Percentiles rank a stretch among this genome's conserved stretches.
These are phyloP conservation scores for Exophiala xenobiotica DNA, from an alignment of 2,329 filamentous ascomycete genomes.

Conservation along the genomic window DNA sequence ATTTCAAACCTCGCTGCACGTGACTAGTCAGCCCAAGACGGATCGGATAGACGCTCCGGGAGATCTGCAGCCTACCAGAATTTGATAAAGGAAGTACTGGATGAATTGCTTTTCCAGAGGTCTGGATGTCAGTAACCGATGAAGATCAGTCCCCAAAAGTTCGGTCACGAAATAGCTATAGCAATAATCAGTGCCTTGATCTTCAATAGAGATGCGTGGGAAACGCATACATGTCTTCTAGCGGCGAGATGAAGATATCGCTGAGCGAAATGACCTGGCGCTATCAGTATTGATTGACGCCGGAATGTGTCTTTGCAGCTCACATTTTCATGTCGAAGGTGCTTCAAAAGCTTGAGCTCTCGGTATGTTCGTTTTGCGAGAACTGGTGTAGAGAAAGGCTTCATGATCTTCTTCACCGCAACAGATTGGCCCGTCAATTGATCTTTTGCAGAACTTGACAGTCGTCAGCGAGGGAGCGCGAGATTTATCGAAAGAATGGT, in stretches of 20 bases:
- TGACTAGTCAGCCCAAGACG: constrained; percentile 16
- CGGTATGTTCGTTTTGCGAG: constrained; percentile 96
- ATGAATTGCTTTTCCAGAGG: constrained; percentile 99
- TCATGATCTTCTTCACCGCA: constrained; percentile 99
- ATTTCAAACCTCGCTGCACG: constrained; percentile 86
- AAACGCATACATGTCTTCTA: constrained; percentile 85
- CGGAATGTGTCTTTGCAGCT: constrained; percentile 31
- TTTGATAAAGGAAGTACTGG: constrained; percentile 99
- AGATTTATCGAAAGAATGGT: neutral
- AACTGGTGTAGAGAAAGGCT: constrained; percentile 98
- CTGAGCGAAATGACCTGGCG: constrained; percentile 89
- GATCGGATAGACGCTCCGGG: constrained; percentile 3
- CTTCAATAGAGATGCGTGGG: constrained; percentile 20
- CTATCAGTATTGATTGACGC: constrained; percentile 26
- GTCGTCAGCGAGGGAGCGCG: constrained; percentile 5
- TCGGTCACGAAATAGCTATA: constrained; percentile 95
- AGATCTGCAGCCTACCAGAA: constrained; percentile 67
- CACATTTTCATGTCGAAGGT: constrained; percentile 95
- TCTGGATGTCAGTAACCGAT: constrained; percentile 89
- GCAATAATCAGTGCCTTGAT: constrained; percentile 9
- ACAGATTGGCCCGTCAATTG: constrained; percentile 96
- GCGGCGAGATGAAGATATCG: constrained; percentile 98
- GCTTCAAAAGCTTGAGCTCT: constrained; percentile 95
- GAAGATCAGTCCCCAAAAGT: constrained; percentile 91
- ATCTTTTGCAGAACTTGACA: constrained; percentile 83